Base-by-base conservation (phyloP, 139 green algal species). In the Chara braunii region DNA sequence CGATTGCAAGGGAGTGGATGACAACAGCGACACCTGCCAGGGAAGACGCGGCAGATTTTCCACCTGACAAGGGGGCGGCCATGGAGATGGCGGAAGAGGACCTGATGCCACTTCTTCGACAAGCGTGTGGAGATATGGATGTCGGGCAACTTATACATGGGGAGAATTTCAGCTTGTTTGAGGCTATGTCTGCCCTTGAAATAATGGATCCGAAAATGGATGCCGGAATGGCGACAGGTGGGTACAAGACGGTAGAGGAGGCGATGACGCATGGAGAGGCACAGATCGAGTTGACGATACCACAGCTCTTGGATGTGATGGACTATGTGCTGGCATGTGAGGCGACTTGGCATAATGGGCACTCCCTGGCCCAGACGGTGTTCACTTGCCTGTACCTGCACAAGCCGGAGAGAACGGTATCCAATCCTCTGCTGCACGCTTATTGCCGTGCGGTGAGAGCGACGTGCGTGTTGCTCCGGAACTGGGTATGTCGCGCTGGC, bases 171-270 rank as follows among this genome's bases (percentile, higher is more conserved):
- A 87, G 73, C 45, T 70, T 96, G 2, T 92, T 88, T 31, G 88
- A 95, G 23, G 77, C 90, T 22, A 96, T 95, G 85, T 88, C 68
- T 28, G 90, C 90, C 24, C 68, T 96, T 3, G 89, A 95, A 45
- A 76, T 76, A 8, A 76, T 76, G 68, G 88, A 95, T 60, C 51
- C 72, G 1, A 92, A 94, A 44, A 95, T 96, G 89, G 90, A 96
- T 59, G 75, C 85, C 1, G 90, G 87, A 7, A 33, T 81, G 35
- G 32, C 54, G 12, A 30, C 54, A n/a, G 45, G 14, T 44, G 36
- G 36, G 37, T 57, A 18, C 37, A 26, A 28, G 37, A 42, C 51
- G 32, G 64, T 45, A 2, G 70, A 83, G 23, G 75, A 83, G 37
- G 75, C 86, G 22, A 64, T 90, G 8, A 78, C 68, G 0, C 30